These are phyloP conservation scores for Aspergillus leporis DNA, from an alignment of 495 filamentous ascomycete species.

Conservation along the genomic window DNA sequence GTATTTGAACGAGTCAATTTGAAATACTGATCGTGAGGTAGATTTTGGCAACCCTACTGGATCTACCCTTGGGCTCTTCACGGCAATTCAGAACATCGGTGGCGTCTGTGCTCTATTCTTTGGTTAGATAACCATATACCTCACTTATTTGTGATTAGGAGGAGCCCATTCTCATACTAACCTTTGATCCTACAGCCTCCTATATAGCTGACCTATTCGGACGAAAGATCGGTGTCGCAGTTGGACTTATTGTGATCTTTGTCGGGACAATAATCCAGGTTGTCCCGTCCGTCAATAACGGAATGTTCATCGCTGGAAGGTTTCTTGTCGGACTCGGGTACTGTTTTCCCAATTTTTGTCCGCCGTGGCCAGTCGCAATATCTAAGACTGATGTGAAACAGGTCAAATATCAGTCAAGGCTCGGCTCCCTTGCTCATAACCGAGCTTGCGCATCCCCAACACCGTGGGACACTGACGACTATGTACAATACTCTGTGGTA, in stretches of 20 bases:
- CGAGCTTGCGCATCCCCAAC: slow-evolving; percentile 61
- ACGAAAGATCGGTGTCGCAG: background rate
- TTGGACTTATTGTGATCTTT: background rate
- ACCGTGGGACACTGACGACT: slow-evolving; percentile 60
- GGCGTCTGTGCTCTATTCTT: background rate
- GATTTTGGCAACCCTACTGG: background rate
- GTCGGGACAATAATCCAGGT: background rate
- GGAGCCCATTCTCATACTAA: background rate
- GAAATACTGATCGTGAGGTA: background rate
- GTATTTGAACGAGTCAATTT: background rate
- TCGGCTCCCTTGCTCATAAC: slow-evolving; percentile 58
- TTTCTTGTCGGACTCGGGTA: background rate
- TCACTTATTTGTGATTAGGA: background rate
- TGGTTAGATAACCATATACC: background rate
- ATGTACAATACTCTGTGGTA: slow-evolving; percentile 66
- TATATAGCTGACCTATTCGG: background rate
- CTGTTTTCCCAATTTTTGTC: background rate
- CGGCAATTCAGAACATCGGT: background rate
- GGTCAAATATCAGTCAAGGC: slow-evolving; percentile 1
- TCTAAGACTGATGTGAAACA: background rate
- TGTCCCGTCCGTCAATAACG: background rate
- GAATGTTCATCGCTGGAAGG: background rate
- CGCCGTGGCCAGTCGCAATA: background rate
- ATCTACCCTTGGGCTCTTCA: background rate
- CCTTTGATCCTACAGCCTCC: background rate